Evolutionary conservation across 1,284 basidiomycete genomes (phyloP).

Genomic region (Boletus hoseneyae): DNA sequence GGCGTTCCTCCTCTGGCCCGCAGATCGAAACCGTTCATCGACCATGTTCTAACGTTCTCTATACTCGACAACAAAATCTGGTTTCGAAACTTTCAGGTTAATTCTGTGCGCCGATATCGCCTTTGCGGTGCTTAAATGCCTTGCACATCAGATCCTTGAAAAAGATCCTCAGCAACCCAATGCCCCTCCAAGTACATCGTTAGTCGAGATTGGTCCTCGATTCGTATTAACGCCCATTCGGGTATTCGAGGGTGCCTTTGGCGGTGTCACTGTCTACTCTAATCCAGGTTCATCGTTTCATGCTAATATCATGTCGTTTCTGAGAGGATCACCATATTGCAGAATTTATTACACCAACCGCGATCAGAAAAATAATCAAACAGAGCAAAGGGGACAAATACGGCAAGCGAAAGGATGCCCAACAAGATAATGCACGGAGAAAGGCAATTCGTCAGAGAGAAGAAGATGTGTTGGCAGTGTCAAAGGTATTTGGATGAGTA

Average conservation of each 20-base stretch:
- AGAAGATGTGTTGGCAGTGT: slow-evolving; percentile 81
- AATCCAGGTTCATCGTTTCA: slow-evolving; percentile 72
- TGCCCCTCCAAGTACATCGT: slow-evolving; percentile 70
- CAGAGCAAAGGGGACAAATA: slow-evolving; percentile 80
- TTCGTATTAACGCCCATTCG: slow-evolving; percentile 98
- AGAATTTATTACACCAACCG: slow-evolving; percentile 92
- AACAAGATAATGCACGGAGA: slow-evolving; percentile 65
- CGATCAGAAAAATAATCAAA: slow-evolving; percentile 71
- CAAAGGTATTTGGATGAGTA: slow-evolving; percentile 82
- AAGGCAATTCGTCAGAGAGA: slow-evolving; percentile 62
- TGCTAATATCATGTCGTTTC: slow-evolving; percentile 1
- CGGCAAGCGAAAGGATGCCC: slow-evolving; percentile 74
- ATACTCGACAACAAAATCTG: slow-evolving; percentile 96
- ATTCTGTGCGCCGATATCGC: slow-evolving; percentile 14
- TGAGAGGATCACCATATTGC: slow-evolving; percentile 13
- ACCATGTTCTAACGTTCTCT: slow-evolving; percentile 96
- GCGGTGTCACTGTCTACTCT: slow-evolving; percentile 93
- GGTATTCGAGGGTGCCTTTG: slow-evolving; percentile 97
- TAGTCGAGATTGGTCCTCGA: slow-evolving; percentile 95
- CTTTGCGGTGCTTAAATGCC: slow-evolving; percentile 1
- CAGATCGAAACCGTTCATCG: slow-evolving; percentile 95
- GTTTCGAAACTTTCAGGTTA: slow-evolving; percentile 97
- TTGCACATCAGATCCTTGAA: slow-evolving; percentile 60
- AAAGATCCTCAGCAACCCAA: slow-evolving; percentile 76
- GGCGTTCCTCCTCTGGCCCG: slow-evolving; percentile 89